These are phyloP conservation scores for Theobroma grandiflorum DNA, from an alignment of 441 rosid genomes.

Conservation along the genomic window DNA sequence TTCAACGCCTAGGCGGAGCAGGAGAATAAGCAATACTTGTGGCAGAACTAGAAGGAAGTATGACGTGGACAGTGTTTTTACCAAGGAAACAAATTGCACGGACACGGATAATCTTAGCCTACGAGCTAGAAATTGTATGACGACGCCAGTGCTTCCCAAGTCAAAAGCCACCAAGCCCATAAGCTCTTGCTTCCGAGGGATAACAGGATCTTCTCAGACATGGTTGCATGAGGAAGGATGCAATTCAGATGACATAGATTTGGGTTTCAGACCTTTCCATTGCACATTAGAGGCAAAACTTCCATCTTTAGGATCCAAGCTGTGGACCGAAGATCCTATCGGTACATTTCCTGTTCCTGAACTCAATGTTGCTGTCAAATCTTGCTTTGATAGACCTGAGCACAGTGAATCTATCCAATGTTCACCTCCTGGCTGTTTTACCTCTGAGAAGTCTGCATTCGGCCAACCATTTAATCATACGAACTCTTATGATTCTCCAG, in stretches of 20 bases:
- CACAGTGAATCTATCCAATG: slow-evolving; percentile 24
- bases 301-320: slow-evolving; percentile 30
- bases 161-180: slow-evolving; percentile 36
- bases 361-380: slow-evolving; percentile 28
- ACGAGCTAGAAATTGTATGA: slow-evolving; percentile 36
- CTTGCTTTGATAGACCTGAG: slow-evolving; percentile 30
- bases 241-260: slow-evolving; percentile 37
- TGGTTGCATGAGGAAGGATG: slow-evolving; percentile 51
- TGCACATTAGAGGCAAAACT: slow-evolving; percentile 32
- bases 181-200: slow-evolving; percentile 38
- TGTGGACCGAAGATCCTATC: slow-evolving; percentile 33
- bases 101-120: slow-evolving; percentile 30
- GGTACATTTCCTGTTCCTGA: slow-evolving; percentile 32
- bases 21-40: slow-evolving; percentile 37
- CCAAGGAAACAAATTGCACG: slow-evolving; percentile 36
- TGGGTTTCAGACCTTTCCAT: slow-evolving; percentile 41
- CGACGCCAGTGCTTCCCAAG: slow-evolving; percentile 38
- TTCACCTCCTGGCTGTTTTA: slow-evolving; percentile 38
- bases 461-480: slow-evolving; percentile 32
- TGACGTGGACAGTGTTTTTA: slow-evolving; percentile 28
- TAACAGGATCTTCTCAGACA: slow-evolving; percentile 29
- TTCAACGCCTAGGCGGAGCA: slow-evolving; percentile 40
- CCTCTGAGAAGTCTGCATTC: slow-evolving; percentile 35
- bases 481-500: slow-evolving; percentile 31
- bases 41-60: slow-evolving; percentile 32